Evolutionary conservation across 306 rosid species (phyloP).

Genomic region (Hippophae gyantsensis): DNA sequence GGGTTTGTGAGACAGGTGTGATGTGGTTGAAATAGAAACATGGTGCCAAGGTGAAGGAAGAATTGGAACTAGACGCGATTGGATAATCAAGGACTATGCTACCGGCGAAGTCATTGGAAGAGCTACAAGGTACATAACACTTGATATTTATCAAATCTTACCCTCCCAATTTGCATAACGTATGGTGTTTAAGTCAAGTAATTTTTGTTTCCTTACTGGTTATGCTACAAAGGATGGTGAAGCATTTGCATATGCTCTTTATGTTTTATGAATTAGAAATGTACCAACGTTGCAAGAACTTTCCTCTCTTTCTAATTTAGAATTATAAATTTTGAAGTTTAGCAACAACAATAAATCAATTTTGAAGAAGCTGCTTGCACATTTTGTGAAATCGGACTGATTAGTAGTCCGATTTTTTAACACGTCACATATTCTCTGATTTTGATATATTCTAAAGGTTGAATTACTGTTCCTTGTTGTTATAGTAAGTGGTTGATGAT

Average conservation of each 20-base stretch:
- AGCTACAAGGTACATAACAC: slow-evolving; percentile 66
- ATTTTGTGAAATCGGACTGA: neutral
- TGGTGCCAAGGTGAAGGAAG: slow-evolving; percentile 94
- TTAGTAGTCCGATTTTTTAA: neutral
- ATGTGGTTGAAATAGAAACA: slow-evolving; percentile 91
- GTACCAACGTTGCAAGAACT: too few species aligned
- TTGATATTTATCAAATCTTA: neutral
- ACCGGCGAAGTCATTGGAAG: slow-evolving; percentile 78
- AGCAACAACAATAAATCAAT: neutral
- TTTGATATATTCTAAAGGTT: slow-evolving; percentile 17
- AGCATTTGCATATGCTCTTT: too few species aligned
- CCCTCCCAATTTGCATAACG: too few species aligned
- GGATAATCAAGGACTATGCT: slow-evolving; percentile 68
- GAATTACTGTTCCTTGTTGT: slow-evolving; percentile 21
- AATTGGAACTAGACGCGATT: slow-evolving; percentile 91
- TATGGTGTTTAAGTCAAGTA: too few species aligned
- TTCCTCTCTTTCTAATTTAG: too few species aligned
- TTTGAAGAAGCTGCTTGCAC: neutral
- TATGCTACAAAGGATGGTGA: too few species aligned
- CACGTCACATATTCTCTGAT: neutral
- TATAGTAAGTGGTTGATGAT: slow-evolving; percentile 97
- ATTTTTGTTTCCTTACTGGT: too few species aligned
- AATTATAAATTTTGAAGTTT: neutral
- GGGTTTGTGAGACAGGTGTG: slow-evolving; percentile 57
- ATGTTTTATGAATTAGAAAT: too few species aligned